Evolutionary conservation across 2,329 filamentous ascomycete species (phyloP).

Genomic region (Cladosporium sp.): DNA sequence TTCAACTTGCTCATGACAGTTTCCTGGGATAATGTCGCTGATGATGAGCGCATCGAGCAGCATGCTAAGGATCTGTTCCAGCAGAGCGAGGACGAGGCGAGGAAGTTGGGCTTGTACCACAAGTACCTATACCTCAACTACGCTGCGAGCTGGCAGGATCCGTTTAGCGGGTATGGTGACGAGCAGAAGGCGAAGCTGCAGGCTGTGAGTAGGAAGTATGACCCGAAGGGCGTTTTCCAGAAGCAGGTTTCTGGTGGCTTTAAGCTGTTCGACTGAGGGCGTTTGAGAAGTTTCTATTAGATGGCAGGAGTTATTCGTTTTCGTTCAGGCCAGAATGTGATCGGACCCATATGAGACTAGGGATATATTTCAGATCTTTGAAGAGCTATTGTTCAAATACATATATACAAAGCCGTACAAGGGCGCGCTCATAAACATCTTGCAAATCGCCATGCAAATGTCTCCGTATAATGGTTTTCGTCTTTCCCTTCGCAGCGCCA

Average conservation of each 20-base stretch:
- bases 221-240: conserved; percentile 42
- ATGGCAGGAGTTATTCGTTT: no score
- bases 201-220: conserved; percentile 40
- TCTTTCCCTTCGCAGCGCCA: conserved; percentile 8
- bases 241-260: conserved; percentile 41
- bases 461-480: background rate
- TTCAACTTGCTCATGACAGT: conserved; percentile 26
- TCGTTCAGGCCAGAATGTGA: background rate
- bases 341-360: background rate
- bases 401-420: background rate
- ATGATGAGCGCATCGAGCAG: conserved; percentile 24
- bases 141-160: conserved; percentile 41
- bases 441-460: background rate
- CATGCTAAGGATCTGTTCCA: conserved; percentile 21
- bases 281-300: no score
- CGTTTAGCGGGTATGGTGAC: conserved; percentile 38
- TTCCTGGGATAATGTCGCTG: conserved; percentile 21
- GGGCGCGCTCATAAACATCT: background rate
- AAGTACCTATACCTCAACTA: conserved; percentile 41
- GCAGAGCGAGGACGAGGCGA: conserved; percentile 15
- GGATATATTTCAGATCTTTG: background rate
- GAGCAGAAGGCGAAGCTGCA: conserved; percentile 35
- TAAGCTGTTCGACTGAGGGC: conserved; percentile 29
- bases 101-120: conserved; percentile 22
- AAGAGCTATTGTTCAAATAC: background rate